These are phyloP conservation scores for Allium sativum DNA, from an alignment of 106 monocot species.

Conservation along the genomic window DNA sequence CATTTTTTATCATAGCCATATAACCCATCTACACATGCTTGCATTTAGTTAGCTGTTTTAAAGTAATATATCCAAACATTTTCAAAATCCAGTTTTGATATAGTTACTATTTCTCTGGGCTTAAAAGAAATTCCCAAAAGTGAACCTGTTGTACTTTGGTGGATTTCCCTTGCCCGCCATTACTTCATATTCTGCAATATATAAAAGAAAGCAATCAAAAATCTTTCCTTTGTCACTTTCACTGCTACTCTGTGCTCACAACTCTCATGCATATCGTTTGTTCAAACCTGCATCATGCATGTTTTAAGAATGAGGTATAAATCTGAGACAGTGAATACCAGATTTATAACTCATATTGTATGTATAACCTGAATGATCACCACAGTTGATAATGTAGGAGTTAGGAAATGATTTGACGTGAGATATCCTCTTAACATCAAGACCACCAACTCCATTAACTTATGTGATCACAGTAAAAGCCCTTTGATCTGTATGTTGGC, in stretches of 20 bases:
- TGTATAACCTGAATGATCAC: slow-evolving; percentile 76
- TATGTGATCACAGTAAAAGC: slow-evolving; percentile 50
- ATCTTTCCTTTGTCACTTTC: slow-evolving; percentile 52
- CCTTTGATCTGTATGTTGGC: slow-evolving; percentile 63
- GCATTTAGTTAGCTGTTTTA: too few relatives aligned
- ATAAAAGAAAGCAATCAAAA: slow-evolving; percentile 64
- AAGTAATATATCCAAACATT: slow-evolving; percentile 60
- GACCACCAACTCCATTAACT: slow-evolving; percentile 49
- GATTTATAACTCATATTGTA: too few relatives aligned
- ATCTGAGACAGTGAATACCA: too few relatives aligned
- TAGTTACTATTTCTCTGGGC: slow-evolving; percentile 34
- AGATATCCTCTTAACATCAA: slow-evolving; percentile 44
- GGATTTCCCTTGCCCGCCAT: slow-evolving; percentile 29
- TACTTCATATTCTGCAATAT: slow-evolving; percentile 21
- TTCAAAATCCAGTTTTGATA: slow-evolving; percentile 39
- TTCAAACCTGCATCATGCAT: slow-evolving; percentile 85
- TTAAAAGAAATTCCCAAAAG: slow-evolving; percentile 46
- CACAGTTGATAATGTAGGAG: slow-evolving; percentile 62
- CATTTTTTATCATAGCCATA: too few relatives aligned
- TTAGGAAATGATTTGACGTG: slow-evolving; percentile 52
- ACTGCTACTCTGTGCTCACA: slow-evolving; percentile 66
- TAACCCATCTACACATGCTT: too few relatives aligned
- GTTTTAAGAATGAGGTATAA: too few relatives aligned
- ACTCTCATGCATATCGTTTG: slow-evolving; percentile 66
- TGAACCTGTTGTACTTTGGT: slow-evolving; percentile 34